Evolutionary conservation across 768 basidiomycete species (phyloP), one percentile per base, ranked within the genome.

Genomic region (Xerocomus brunneocitrinus): DNA sequence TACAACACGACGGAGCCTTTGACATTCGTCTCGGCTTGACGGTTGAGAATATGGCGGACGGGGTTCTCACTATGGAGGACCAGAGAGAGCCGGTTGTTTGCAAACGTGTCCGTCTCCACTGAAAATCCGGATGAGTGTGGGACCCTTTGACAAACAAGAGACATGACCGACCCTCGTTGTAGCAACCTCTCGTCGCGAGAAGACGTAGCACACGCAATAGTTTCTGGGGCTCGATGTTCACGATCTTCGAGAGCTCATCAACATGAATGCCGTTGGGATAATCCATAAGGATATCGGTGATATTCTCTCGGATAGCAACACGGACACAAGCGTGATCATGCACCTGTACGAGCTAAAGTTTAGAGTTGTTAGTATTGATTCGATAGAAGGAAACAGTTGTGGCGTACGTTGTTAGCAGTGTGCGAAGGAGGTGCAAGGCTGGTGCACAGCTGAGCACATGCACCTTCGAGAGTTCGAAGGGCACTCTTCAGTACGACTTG

Each of bases 341-440:
- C 40, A 53, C 53, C 54, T 70, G 56, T 24, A 64, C 64, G 44
- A 66, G 56, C 68, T 65, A 41, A 22, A 16, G 14, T 25, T 16
- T 30, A 42, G 14, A 8, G 19, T 25, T 4, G 4, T 36, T 32
- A 48, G 22, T 1, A 16, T 36, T 19, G 5, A 8, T 19, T 6
- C 16, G 3, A 32, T 24, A 16, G 1, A 24, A 42, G 19, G 45
- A 25, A 25, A 6, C 4, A 25, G 13, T 6, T 1, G 28, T 8
- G 42, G 14, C 68, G 38, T 46, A 74, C 74, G 27, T 71, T 73
- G 36, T 64, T 52, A 3, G 65, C 62, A 1, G 62, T 65, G 46
- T 73, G 71, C 6, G 58, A 49, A n/a, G 72, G 73, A 0, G 62
- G 71, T 12, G 71, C 69, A 12, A 73, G 61, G 19, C 69, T 68